Evolutionary conservation across 768 basidiomycete genomes (phyloP).

Genomic region (Grammothele lineata): DNA sequence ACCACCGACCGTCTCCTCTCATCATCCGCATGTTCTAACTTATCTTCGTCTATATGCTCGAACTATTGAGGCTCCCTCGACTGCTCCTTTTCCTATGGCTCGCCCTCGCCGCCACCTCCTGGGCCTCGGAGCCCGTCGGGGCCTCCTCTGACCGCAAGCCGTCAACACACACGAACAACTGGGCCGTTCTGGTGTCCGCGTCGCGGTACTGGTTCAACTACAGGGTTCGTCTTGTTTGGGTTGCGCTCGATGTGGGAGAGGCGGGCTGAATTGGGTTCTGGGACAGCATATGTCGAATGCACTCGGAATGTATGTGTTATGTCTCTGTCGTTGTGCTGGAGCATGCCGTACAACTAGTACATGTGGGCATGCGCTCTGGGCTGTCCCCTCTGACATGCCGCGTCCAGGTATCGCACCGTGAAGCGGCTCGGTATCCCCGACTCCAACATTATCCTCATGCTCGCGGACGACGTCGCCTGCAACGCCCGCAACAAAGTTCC

Average conservation of each 20-base stretch:
- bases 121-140: conserved; percentile 4
- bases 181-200: conserved; percentile 95
- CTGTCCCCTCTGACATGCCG: too few species aligned
- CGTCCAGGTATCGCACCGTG: conserved; percentile 90
- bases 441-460: conserved; percentile 98
- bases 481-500: conserved; percentile 90
- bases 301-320: conserved; percentile 76
- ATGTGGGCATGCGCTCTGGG: too few species aligned
- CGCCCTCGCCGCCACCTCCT: neutral
- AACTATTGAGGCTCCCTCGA: neutral
- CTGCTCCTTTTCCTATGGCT: conserved; percentile 3
- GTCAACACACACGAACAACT: conserved; percentile 85
- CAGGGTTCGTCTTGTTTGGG: conserved; percentile 50
- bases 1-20: neutral
- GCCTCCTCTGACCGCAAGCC: conserved; percentile 10
- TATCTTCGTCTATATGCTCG: neutral
- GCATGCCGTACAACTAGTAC: neutral
- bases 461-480: conserved; percentile 95
- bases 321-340: neutral
- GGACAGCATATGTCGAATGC: conserved; percentile 98
- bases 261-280: neutral
- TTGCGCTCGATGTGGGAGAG: neutral
- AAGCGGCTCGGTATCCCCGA: conserved; percentile 98
- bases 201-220: conserved; percentile 99
- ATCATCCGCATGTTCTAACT: neutral